Percentiles rank a stretch among this genome's conserved stretches.
These are phyloP conservation scores for Dothideomycetes sp. DNA, from an alignment of 2,329 filamentous ascomycete genomes.

Conservation along the genomic window DNA sequence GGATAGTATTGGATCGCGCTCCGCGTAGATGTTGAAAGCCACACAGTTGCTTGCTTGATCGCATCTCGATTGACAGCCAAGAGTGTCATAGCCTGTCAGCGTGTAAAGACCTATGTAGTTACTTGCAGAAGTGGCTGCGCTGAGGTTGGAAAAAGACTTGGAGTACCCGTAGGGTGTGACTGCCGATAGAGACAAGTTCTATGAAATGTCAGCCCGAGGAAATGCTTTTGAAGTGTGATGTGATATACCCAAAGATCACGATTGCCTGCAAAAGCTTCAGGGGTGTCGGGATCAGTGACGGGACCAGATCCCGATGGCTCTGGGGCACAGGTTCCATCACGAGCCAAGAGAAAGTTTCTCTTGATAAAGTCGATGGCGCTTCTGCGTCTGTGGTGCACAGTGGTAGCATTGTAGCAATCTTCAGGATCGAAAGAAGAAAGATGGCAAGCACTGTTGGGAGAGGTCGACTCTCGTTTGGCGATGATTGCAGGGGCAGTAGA, in stretches of 20 bases:
- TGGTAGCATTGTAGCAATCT: too few relatives aligned
- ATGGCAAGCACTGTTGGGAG: neutral
- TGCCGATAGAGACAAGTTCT: too few relatives aligned
- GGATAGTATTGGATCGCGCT: constrained; percentile 12
- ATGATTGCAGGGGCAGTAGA: neutral
- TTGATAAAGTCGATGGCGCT: too few relatives aligned
- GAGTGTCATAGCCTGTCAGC: constrained; percentile 9
- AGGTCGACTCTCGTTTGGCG: neutral
- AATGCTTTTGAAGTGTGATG: too few relatives aligned
- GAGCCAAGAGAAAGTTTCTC: neutral
- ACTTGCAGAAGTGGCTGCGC: constrained; percentile 10
- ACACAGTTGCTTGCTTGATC: constrained; percentile 8
- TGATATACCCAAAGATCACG: neutral
- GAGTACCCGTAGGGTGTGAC: constrained; percentile 22
- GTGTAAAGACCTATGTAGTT: constrained; percentile 21
- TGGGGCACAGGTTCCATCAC: constrained; percentile 2
- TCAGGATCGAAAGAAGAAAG: too few relatives aligned
- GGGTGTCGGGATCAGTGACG: constrained; percentile 25
- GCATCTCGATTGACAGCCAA: constrained; percentile 9
- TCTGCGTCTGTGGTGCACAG: too few relatives aligned
- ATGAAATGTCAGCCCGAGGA: too few relatives aligned
- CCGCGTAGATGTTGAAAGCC: constrained; percentile 15
- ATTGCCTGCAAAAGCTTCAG: constrained; percentile 21
- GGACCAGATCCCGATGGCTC: constrained; percentile 15
- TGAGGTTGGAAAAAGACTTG: constrained; percentile 19